Base-by-base conservation (phyloP, 2,329 filamentous ascomycete species). In the Pestalotiopsis sp. region DNA sequence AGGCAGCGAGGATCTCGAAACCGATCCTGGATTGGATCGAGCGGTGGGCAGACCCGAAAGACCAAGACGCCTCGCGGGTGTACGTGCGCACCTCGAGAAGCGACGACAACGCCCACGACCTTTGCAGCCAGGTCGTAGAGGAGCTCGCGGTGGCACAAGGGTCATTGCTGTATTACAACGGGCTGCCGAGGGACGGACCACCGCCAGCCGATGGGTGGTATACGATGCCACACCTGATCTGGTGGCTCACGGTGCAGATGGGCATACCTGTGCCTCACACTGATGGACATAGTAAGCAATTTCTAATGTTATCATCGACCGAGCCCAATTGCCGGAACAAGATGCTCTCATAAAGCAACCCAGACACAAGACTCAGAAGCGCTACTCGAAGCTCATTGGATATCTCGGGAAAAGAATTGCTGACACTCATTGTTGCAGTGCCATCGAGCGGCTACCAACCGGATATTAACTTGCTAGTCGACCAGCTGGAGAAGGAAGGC, bases 161-260 rank as follows among this genome's bases (percentile, higher is more conserved):
- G 7, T 60, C 31, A 13, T 20, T 67, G 6, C 52, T 67, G 12
- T 67, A 56, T 14, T 67, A 67, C 65, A 67, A 67, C 11, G 65
- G 65, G 6, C 56, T 59, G 1, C 65, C 65, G 11, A 27, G n/a
- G 12, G 56, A 67, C 1, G 56, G 56, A 17, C 9, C 52, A 2
- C 56, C 65, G 36, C 65, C 52, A 0, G 65, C 56, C 4, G 23
- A 56, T 3, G 65, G 56, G 4, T 67, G 65, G 52, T 60, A 67
- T 38, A 67, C 52, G 0, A 67, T 67, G 39, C n/a, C 31, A 0
- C 65, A 67, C 60, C 17, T 38, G n/a, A 12, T 67, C 13, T 67
- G 65, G 65, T 67, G 52, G 52, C 56, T 67, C 2, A 14, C 65
- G 11, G 65, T 27, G 4, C 65, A 67, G 20, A n/a, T 67, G 36